These are phyloP conservation scores for Penicillium pulvis DNA, from an alignment of 495 filamentous ascomycete genomes.

Conservation along the genomic window DNA sequence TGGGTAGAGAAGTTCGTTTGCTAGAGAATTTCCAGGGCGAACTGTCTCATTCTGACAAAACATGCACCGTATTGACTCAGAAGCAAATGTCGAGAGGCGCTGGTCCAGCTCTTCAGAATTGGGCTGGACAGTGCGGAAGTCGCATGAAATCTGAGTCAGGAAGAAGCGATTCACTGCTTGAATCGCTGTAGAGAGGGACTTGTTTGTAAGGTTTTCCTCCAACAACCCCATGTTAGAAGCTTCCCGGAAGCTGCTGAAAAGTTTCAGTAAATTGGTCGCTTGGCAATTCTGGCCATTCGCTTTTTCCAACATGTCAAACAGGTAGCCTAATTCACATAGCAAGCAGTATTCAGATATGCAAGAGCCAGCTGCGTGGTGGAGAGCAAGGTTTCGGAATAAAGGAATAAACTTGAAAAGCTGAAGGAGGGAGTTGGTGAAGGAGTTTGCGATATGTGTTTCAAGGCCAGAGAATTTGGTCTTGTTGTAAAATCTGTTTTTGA, in stretches of 20 bases:
- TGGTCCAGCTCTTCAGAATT: slow-evolving; percentile 60
- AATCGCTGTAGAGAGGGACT: slow-evolving; percentile 70
- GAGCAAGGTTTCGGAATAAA: slow-evolving; percentile 80
- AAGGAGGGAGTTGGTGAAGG: slow-evolving; percentile 90
- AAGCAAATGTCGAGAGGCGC: slow-evolving; percentile 55
- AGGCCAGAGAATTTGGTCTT: slow-evolving; percentile 86
- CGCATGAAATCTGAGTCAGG: slow-evolving; percentile 67
- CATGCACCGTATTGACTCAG: slow-evolving; percentile 71
- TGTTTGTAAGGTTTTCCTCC: slow-evolving; percentile 75
- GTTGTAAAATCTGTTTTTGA: slow-evolving; percentile 75
- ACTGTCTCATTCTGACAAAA: slow-evolving; percentile 79
- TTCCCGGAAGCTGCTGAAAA: slow-evolving; percentile 76
- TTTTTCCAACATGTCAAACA: slow-evolving; percentile 98
- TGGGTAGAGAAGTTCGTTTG: slow-evolving; percentile 88
- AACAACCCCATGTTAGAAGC: slow-evolving; percentile 72
- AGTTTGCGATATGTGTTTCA: slow-evolving; percentile 95
- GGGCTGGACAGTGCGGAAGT: slow-evolving; percentile 65
- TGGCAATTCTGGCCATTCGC: slow-evolving; percentile 91
- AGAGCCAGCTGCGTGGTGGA: slow-evolving; percentile 83
- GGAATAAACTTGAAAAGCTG: slow-evolving; percentile 92
- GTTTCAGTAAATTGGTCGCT: slow-evolving; percentile 93
- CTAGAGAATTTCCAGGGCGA: slow-evolving; percentile 65
- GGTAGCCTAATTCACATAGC: slow-evolving; percentile 90
- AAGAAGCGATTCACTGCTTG: slow-evolving; percentile 79
- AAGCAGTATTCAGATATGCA: slow-evolving; percentile 83